Conservation (phyloP, 1,284 basidiomycete species). For the Trametes hirsuta region DNA sequence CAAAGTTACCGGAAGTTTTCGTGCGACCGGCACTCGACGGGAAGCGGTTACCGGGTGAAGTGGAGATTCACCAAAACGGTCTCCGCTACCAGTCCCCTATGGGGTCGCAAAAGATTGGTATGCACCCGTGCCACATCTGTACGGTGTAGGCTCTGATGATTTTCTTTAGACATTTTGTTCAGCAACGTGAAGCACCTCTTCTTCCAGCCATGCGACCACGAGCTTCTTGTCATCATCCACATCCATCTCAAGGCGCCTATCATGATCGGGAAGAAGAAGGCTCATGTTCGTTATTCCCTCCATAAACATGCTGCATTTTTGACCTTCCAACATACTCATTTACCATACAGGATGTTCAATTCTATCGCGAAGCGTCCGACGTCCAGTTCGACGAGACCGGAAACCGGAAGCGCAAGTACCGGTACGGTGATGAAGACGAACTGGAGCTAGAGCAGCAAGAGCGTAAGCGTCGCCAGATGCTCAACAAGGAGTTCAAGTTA, state of each 20-base stretch:
- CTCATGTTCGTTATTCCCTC: conserved; percentile 62
- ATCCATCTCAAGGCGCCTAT: conserved; percentile 95
- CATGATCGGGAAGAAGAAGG: conserved; percentile 99
- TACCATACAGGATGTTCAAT: conserved; percentile 85
- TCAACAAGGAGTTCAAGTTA: conserved; percentile 95
- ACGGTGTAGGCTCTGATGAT: not conserved
- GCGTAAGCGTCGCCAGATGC: conserved; percentile 82
- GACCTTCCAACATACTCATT: not conserved
- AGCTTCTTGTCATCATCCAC: conserved; percentile 94
- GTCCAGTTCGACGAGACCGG: conserved; percentile 99
- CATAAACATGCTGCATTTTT: not conserved
- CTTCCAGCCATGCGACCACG: conserved; percentile 98
- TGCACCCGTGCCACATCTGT: conserved; percentile 31
- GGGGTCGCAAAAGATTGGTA: conserved; percentile 89
- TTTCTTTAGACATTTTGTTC: conserved; percentile 84
- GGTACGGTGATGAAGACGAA: conserved; percentile 99
- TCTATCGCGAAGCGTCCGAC: conserved; percentile 97
- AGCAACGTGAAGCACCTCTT: conserved; percentile 98
- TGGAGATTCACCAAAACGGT: conserved; percentile 98
- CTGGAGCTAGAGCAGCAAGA: conserved; percentile 99
- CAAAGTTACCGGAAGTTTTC: conserved; percentile 89
- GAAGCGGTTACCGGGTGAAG: conserved; percentile 91
- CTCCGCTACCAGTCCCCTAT: conserved; percentile 90
- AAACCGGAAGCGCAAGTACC: conserved; percentile 96
- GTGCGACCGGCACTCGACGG: conserved; percentile 93